Evolutionary conservation across 78 protist species (phyloP).

Genomic region (slime mould (Dictyostelium discoideum)): DNA sequence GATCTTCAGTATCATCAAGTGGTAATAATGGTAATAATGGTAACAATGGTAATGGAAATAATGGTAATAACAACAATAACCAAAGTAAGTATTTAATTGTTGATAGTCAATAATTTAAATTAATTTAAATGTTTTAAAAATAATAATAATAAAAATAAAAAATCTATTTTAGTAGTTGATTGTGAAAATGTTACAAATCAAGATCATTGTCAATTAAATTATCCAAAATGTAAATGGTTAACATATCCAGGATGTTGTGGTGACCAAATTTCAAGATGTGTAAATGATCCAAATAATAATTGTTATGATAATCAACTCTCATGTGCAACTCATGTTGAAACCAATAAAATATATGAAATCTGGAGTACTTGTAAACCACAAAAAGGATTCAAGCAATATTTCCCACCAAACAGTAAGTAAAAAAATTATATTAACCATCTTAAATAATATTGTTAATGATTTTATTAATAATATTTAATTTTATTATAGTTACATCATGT

Average conservation of each 20-base stretch:
- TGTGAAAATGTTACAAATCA: background rate
- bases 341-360: slow-evolving; percentile 14
- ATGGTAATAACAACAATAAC: too few species aligned
- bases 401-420: background rate
- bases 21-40: too few species aligned
- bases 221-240: slow-evolving; percentile 41
- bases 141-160: too few species aligned
- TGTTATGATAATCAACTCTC: background rate
- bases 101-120: too few species aligned
- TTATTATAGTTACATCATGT: background rate
- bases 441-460: too few species aligned
- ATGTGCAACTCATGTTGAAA: background rate
- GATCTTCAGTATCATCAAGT: background rate
- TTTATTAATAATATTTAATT: too few species aligned
- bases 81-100: too few species aligned
- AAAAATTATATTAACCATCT: too few species aligned
- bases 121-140: too few species aligned
- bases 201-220: background rate
- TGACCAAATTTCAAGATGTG: background rate
- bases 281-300: background rate
- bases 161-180: background rate
- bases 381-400: background rate
- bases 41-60: too few species aligned
- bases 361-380: slow-evolving; percentile 30
- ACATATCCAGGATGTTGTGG: slow-evolving; percentile 42